phyloP scores from a whole-genome alignment of 108 stramenopile species.

The Skeletonema menzelii region DNA sequence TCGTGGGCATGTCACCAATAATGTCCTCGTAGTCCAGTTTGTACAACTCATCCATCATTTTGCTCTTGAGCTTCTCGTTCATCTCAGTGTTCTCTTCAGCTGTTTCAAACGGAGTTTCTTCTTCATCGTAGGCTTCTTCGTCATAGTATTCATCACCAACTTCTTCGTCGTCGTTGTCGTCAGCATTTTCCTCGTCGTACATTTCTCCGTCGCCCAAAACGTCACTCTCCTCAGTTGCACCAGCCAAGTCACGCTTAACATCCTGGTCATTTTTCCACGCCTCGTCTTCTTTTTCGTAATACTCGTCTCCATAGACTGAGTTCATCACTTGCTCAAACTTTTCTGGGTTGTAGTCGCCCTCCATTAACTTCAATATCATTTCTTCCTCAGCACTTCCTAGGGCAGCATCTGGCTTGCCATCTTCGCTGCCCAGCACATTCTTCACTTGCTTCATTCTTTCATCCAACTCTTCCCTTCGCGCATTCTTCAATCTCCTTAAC shows the following conservation, averaged over 20 bases:
- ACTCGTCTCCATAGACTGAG: constrained; percentile 88
- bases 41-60: constrained; percentile 93
- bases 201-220: constrained; percentile 61
- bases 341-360: constrained; percentile 94
- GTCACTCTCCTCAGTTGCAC: constrained; percentile 53
- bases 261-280: constrained; percentile 74
- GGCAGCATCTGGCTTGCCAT: background rate
- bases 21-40: constrained; percentile 99
- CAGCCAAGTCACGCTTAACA: constrained; percentile 52
- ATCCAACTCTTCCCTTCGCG: constrained; percentile 90
- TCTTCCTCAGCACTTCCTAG: constrained; percentile 53
- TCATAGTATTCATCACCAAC: constrained; percentile 17
- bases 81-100: constrained; percentile 53
- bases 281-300: constrained; percentile 83
- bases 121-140: constrained; percentile 63
- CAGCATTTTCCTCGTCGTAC: constrained; percentile 60
- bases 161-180: constrained; percentile 34
- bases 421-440: constrained; percentile 59
- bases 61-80: constrained; percentile 70
- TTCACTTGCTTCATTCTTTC: constrained; percentile 82
- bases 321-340: constrained; percentile 83
- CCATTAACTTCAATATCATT: constrained; percentile 76
- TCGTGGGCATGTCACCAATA: constrained; percentile 93
- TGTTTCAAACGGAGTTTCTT: constrained; percentile 38
- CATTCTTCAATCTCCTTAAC: constrained; percentile 93